phyloP scores from a whole-genome alignment of 768 basidiomycete species.

The Amanita molliuscula region DNA sequence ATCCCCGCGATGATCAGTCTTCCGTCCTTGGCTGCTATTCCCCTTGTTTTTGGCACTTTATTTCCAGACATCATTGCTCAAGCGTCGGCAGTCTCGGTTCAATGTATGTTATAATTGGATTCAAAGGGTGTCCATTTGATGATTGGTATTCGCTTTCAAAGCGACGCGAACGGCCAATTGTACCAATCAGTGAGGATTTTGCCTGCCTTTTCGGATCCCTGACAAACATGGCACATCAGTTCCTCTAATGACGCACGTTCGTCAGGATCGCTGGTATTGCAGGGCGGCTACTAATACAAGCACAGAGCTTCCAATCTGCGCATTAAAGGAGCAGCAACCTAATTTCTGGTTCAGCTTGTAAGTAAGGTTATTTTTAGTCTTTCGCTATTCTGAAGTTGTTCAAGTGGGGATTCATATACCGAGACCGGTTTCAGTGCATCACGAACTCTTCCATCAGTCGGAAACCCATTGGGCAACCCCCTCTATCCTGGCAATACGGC shows the following conservation, averaged over 20 bases:
- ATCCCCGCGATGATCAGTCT: too few relatives aligned
- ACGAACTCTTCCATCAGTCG: slow-evolving; percentile 28
- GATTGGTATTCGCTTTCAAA: not conserved
- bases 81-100: not conserved
- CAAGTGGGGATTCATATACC: slow-evolving; percentile 49
- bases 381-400: not conserved
- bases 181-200: slow-evolving; percentile 21
- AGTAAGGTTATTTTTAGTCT: slow-evolving; percentile 7
- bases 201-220: not conserved
- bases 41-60: not conserved
- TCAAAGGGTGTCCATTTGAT: too few relatives aligned
- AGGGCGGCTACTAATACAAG: not conserved
- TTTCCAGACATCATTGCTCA: not conserved
- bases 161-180: slow-evolving; percentile 31
- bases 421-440: slow-evolving; percentile 39
- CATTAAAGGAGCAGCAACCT: not conserved
- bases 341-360: slow-evolving; percentile 56
- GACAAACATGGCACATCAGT: not conserved
- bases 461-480: slow-evolving; percentile 45
- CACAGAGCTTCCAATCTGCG: not conserved
- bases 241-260: not conserved
- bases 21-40: too few relatives aligned
- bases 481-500: slow-evolving; percentile 43
- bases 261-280: not conserved
- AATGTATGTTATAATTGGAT: not conserved